Conservation (phyloP, 2,329 filamentous ascomycete species). For the Trichoderma afroharzianum region DNA sequence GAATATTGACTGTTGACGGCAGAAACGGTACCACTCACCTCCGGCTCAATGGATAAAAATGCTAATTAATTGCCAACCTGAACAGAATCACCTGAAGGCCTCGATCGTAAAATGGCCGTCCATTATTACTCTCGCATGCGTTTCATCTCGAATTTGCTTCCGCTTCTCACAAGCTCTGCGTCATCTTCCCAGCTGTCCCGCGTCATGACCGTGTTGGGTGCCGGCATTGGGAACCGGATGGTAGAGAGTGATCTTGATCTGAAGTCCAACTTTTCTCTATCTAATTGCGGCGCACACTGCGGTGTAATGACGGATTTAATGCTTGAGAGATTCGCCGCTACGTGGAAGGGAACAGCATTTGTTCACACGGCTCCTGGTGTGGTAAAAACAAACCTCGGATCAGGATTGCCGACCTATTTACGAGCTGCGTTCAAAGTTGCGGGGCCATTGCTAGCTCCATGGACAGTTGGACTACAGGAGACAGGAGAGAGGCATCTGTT, state of each 20-base stretch:
- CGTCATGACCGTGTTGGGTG: neutral
- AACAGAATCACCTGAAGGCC: constrained; percentile 54
- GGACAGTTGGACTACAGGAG: neutral
- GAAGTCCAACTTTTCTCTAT: neutral
- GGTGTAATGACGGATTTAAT: neutral
- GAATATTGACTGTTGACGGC: neutral
- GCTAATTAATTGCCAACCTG: neutral
- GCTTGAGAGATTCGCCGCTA: neutral
- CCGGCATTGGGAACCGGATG: neutral
- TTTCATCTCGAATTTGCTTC: neutral
- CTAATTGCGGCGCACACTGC: neutral
- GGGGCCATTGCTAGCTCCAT: neutral
- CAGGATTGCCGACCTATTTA: neutral
- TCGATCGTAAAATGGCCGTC: constrained; percentile 46
- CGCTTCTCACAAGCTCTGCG: neutral
- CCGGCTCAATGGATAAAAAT: neutral
- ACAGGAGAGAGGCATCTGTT: neutral
- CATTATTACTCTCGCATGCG: neutral
- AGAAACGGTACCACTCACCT: neutral
- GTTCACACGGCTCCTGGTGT: neutral
- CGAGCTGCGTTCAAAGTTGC: neutral
- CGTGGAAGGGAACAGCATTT: neutral
- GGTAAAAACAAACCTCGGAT: neutral
- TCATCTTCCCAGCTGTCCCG: neutral
- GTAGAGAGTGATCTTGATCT: neutral